phyloP scores from a whole-genome alignment of 177 flowering plant genomes.

The Vitis hybrid region DNA sequence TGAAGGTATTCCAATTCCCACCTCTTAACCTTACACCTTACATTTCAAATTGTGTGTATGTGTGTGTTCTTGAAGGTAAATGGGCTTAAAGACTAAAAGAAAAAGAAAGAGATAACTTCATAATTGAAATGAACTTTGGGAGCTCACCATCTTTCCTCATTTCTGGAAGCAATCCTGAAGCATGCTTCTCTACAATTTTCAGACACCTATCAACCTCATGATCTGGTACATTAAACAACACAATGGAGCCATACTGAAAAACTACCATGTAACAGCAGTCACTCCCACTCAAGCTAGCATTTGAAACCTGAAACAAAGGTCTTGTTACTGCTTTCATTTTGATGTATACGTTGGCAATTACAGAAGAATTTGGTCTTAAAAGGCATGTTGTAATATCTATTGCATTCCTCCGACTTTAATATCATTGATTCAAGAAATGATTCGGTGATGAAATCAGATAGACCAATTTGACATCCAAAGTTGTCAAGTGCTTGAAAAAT shows the following conservation, averaged over 20 bases:
- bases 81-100: no score
- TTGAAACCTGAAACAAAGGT: constrained; percentile 50
- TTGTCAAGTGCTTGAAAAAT: no score
- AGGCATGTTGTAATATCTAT: neutral
- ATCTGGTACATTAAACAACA: constrained; percentile 77
- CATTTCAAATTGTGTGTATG: no score
- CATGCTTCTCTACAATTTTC: constrained; percentile 72
- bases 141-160: constrained; percentile 94
- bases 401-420: no score
- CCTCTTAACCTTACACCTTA: no score
- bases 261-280: constrained; percentile 83
- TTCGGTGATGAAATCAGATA: no score
- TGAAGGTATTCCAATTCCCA: no score
- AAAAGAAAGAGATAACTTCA: no score
- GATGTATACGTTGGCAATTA: neutral
- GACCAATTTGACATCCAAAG: no score
- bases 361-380: neutral
- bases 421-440: no score
- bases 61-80: no score
- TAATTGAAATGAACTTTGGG: neutral
- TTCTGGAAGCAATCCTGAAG: constrained; percentile 90
- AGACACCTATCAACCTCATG: constrained; percentile 73
- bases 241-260: constrained; percentile 92
- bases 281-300: constrained; percentile 58
- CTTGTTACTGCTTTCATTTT: constrained; percentile 3